Evolutionary conservation across 345 rosid genomes (phyloP), one percentile per base, ranked within the genome.

Genomic region (Boechera retrofracta): DNA sequence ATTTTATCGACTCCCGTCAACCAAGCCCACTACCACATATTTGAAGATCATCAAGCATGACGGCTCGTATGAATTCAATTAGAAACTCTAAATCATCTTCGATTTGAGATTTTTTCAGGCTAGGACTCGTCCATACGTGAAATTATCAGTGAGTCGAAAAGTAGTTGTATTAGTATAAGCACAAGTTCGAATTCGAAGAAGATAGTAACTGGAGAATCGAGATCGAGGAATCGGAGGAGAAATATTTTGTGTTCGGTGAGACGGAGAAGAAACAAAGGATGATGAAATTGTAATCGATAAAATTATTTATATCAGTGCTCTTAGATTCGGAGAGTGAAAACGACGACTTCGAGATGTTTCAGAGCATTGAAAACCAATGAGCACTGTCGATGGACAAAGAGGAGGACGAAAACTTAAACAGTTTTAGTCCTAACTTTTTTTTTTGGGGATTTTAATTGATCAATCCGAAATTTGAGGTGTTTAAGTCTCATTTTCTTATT

Each of bases 21-120:
- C 93, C 92, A 9, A 92, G 98, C 72, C 97, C 98, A 7, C 87
- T 82, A 11, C 97, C 96, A 24, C 97, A 89, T 44, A 85, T 89
- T 58, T 79, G 87, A 76, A 71, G 73, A 7, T 73, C 89, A 64
- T 77, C 52, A 32, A 79, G 82, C 67, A 73, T 79, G 78, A 63
- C 84, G 31, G 64, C 72, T 51, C 13, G 81, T 35, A 51, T 84
- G 1, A 79, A 49, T 13, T 10, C 73, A 3, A 74, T 54, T 33
- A 55, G 86, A 75, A 82, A 36, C 71, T 80, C 82, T 18, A 88
- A 78, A 69, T 85, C 89, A 3, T 57, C 68, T 28, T 80, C 97
- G 1, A 60, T 85, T 13, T 90, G 99, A 98, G 94, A 87, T 18
- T 79, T 89, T 45, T 78, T 95, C 52, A 64, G 89, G 58, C 54